These are phyloP conservation scores for Penicillium egyptiacum DNA, from an alignment of 495 filamentous ascomycete species.

Conservation along the genomic window DNA sequence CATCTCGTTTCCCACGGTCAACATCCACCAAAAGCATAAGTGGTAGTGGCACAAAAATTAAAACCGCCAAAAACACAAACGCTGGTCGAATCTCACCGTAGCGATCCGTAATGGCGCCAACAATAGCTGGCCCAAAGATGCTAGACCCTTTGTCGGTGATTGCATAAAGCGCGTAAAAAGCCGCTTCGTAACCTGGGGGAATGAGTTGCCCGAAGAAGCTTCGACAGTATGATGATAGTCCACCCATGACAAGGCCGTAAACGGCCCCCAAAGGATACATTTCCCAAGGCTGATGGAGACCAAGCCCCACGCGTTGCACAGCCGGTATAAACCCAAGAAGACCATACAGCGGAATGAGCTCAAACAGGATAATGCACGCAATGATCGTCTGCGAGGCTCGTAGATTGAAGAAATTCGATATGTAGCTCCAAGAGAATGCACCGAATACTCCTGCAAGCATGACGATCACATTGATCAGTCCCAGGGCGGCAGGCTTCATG, in stretches of 20 bases:
- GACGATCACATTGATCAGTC: slow-evolving; percentile 88
- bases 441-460: slow-evolving; percentile 80
- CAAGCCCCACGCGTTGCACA: slow-evolving; percentile 71
- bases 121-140: slow-evolving; percentile 91
- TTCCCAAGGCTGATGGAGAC: slow-evolving; percentile 91
- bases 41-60: slow-evolving; percentile 80
- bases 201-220: slow-evolving; percentile 90
- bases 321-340: slow-evolving; percentile 86
- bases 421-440: slow-evolving; percentile 83
- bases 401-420: slow-evolving; percentile 65
- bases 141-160: slow-evolving; percentile 97
- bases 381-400: slow-evolving; percentile 84
- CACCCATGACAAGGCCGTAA: slow-evolving; percentile 91
- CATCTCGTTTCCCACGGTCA: slow-evolving; percentile 83
- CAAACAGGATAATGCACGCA: slow-evolving; percentile 84
- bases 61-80: slow-evolving; percentile 84
- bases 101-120: slow-evolving; percentile 85
- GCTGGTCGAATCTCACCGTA: slow-evolving; percentile 90
- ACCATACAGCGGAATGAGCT: slow-evolving; percentile 89
- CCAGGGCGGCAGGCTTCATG: slow-evolving; percentile 87
- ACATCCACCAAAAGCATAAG: slow-evolving; percentile 85
- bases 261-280: slow-evolving; percentile 92
- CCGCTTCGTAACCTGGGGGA: slow-evolving; percentile 89
- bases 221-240: slow-evolving; percentile 89
- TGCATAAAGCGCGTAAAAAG: slow-evolving; percentile 94